A percentile compares a stretch with the other conserved stretches of the same genome.
These are phyloP conservation scores for Phytophthora kernoviae DNA, from an alignment of 352 stramenopile species.

Conservation along the genomic window DNA sequence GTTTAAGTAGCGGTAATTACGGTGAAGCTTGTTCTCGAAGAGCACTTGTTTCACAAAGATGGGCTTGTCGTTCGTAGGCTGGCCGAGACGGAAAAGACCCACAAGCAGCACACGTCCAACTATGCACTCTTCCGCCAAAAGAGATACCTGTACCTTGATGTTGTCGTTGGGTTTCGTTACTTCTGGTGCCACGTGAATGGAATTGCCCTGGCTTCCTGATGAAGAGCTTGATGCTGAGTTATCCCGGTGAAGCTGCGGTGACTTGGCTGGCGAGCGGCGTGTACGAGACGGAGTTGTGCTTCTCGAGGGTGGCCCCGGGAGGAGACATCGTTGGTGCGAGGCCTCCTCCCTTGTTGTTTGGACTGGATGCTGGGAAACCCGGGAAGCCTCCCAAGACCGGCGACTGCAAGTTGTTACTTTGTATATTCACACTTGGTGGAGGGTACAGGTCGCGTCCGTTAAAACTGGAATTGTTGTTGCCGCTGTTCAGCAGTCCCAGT, in stretches of 20 bases:
- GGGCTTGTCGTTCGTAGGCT: constrained; percentile 76
- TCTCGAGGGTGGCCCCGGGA: constrained; percentile 19
- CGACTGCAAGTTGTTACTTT: constrained; percentile 17
- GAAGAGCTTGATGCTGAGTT: constrained; percentile 30
- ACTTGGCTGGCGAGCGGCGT: constrained; percentile 46
- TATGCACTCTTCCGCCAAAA: constrained; percentile 63
- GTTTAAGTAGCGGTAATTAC: constrained; percentile 64
- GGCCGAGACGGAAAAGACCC: constrained; percentile 76
- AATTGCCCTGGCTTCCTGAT: constrained; percentile 30
- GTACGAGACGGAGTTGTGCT: constrained; percentile 37
- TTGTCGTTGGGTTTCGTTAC: constrained; percentile 78
- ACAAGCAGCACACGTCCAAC: constrained; percentile 70
- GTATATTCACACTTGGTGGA: constrained; percentile 17
- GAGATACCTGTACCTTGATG: constrained; percentile 76
- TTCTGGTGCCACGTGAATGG: constrained; percentile 56
- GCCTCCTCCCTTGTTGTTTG: constrained; percentile 11
- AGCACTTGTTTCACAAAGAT: constrained; percentile 88
- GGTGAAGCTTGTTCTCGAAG: constrained; percentile 78
- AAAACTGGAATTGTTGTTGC: constrained; percentile 21
- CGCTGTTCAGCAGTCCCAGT: constrained; percentile 40
- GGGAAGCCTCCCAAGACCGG: constrained; percentile 14
- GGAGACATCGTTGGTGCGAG: constrained; percentile 27
- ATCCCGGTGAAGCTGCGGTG: constrained; percentile 39
- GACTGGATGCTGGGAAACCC: constrained; percentile 21
- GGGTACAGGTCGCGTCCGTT: constrained; percentile 16